A percentile compares a stretch with the other conserved stretches of the same genome.
phyloP scores from a whole-genome alignment of 352 stramenopile species.

The Phytopythium montanum region DNA sequence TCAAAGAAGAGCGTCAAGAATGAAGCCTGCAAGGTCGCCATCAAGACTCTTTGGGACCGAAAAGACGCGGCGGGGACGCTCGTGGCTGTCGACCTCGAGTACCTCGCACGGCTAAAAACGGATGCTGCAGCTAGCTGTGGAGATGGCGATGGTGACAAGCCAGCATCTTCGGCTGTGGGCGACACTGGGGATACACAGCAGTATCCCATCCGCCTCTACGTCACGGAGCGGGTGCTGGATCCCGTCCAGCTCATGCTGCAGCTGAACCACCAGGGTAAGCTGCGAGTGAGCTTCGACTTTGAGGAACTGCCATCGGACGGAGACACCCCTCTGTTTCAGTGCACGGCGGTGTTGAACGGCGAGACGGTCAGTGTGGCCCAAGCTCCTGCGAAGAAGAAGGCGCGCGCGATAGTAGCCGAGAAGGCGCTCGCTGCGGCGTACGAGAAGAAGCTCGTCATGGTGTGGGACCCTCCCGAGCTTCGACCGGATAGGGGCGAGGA shows the following conservation, averaged over 20 bases:
- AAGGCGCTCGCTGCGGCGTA: conserved; percentile 76
- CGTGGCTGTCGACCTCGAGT: conserved; percentile 46
- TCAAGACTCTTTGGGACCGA: conserved; percentile 72
- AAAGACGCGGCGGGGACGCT: conserved; percentile 61
- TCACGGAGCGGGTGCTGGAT: conserved; percentile 33
- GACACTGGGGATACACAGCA: neutral
- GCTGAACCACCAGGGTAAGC: conserved; percentile 32
- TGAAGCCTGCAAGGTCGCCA: conserved; percentile 50
- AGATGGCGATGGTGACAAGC: neutral
- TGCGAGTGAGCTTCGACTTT: conserved; percentile 43
- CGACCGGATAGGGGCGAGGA: conserved; percentile 28
- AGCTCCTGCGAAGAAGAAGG: conserved; percentile 85
- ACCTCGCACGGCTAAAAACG: conserved; percentile 38
- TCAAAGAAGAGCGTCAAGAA: conserved; percentile 79
- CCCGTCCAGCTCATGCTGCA: conserved; percentile 51
- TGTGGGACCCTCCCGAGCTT: conserved; percentile 24
- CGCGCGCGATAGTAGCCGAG: conserved; percentile 42
- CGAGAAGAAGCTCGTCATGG: conserved; percentile 42
- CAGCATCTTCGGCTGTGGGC: neutral
- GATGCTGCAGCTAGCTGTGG: neutral
- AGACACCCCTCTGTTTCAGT: conserved; percentile 44
- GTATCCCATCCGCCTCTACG: conserved; percentile 27
- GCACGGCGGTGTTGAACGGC: conserved; percentile 44
- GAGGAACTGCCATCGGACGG: conserved; percentile 43
- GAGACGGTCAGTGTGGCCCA: conserved; percentile 24